Base-by-base conservation (phyloP, 2,329 filamentous ascomycete genomes). In the Hypomyces perniciosus region DNA sequence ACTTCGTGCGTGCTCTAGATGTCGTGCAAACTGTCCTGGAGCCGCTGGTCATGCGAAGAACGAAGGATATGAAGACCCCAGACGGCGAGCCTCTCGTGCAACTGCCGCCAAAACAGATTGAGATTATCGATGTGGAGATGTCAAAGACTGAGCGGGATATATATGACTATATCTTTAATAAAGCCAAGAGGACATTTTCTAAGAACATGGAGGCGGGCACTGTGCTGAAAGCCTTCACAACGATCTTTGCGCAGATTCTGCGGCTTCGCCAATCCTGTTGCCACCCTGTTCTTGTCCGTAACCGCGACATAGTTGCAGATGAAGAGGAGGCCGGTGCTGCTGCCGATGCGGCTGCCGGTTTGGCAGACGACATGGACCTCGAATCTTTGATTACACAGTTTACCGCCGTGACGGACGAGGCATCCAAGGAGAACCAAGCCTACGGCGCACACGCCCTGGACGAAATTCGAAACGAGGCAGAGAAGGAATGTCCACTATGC, bases 61-160 rank as follows among this genome's bases (percentile, higher is more conserved):
- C 93, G 0, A 99, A 99, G 66, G 91, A 96, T 56, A 99, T 99
- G 93, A 95, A 90, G 69, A 97, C 90, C 0, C 92, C 93, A 0
- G 83, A 87, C 48, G 93, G 93, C 6, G 59, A 74, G 31, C 75
- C 73, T 1, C 70, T 99, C 4, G 92, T 99, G 1, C 83, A 87
- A 0, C 72, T 99, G 6, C 93, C 93, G 2, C 79, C 84, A 1
- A 89, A 90, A 59, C 84, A 81, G 0, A 79, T 97, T 51, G 83
- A 88, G n/a, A 86, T 99, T 48, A 87, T 96, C 51, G 80, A 90
- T 52, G 83, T 99, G 27, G 87, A 96, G 61, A 76, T 99, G 8
- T 92, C 90, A 0, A 77, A 88, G 58, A 76, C 87, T 8, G 93
- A 99, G 69, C 80, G 88, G 43, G 89, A 91, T 55, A 89, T 99